Conservation (phyloP, 495 filamentous ascomycete species). For the Talaromyces ruber region DNA sequence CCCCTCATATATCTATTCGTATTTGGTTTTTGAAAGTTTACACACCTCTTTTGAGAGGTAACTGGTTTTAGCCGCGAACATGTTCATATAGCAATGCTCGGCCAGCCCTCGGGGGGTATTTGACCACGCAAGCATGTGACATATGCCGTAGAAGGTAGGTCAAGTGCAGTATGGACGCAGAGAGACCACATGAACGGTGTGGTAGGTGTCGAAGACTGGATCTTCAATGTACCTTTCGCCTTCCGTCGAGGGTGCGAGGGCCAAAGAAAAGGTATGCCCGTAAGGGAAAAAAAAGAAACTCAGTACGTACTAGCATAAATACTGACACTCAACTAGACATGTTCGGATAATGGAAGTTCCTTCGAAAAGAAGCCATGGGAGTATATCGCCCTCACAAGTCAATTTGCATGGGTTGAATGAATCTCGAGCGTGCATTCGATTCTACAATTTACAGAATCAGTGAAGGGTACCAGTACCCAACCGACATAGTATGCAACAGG, state of each 20-base stretch:
- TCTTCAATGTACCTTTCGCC: conserved; percentile 14
- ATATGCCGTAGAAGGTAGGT: conserved; percentile 14
- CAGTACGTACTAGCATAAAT: background rate
- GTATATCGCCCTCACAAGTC: background rate
- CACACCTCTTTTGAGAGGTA: too few relatives aligned
- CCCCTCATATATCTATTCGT: background rate
- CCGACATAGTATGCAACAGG: conserved; percentile 13
- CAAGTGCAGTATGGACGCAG: conserved; percentile 10
- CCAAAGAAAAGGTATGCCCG: conserved; percentile 13
- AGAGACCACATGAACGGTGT: conserved; percentile 5
- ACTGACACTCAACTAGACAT: background rate
- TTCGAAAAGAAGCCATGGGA: background rate
- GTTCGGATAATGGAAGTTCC: background rate
- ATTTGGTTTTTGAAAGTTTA: background rate
- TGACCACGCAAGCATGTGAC: conserved; percentile 11
- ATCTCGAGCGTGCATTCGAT: background rate
- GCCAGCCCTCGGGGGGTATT: background rate
- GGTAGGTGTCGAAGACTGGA: conserved; percentile 12
- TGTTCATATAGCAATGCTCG: background rate
- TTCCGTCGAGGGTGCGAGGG: conserved; percentile 11
- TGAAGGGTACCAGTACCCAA: conserved; percentile 2
- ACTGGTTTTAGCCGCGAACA: background rate
- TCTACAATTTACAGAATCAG: background rate
- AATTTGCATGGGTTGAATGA: background rate
- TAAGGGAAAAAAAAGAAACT: background rate